Evolutionary conservation across 805 yeast genomes (phyloP).

Genomic region (Starmerella sp.): DNA sequence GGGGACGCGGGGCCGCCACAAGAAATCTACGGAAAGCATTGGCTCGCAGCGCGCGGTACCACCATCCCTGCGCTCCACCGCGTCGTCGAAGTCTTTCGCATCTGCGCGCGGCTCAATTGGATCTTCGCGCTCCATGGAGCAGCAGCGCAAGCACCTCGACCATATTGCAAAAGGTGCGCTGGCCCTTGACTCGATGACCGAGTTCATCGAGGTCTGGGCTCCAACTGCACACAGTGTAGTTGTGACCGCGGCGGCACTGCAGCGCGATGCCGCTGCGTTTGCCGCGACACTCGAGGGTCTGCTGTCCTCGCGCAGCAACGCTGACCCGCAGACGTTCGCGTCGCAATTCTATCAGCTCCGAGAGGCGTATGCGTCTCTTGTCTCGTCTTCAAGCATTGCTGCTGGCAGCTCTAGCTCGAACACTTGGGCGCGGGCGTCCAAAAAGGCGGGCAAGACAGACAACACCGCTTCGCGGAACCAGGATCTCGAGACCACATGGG

Average conservation of each 20-base stretch:
- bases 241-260: slow-evolving; percentile 15
- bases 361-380: slow-evolving; percentile 18
- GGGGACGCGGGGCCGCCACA: background rate
- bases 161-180: slow-evolving; percentile 9
- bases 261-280: slow-evolving; percentile 18
- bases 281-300: slow-evolving; percentile 2
- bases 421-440: slow-evolving; percentile 14
- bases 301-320: background rate
- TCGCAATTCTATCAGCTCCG: slow-evolving; percentile 19
- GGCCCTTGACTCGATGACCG: slow-evolving; percentile 11
- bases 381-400: slow-evolving; percentile 6
- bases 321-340: slow-evolving; percentile 17
- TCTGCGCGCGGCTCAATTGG: background rate
- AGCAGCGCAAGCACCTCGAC: slow-evolving; percentile 5
- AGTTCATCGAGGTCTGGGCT: slow-evolving; percentile 17
- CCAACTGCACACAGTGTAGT: slow-evolving; percentile 16
- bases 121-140: background rate
- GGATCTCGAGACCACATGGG: slow-evolving; percentile 20
- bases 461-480: background rate
- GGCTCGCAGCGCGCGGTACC: background rate
- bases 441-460: background rate
- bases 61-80: background rate
- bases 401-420: slow-evolving; percentile 8
- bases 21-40: background rate
- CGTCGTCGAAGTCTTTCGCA: background rate